Base-by-base conservation (phyloP, 78 protist species). In the Pigoraptor vietnamica region DNA sequence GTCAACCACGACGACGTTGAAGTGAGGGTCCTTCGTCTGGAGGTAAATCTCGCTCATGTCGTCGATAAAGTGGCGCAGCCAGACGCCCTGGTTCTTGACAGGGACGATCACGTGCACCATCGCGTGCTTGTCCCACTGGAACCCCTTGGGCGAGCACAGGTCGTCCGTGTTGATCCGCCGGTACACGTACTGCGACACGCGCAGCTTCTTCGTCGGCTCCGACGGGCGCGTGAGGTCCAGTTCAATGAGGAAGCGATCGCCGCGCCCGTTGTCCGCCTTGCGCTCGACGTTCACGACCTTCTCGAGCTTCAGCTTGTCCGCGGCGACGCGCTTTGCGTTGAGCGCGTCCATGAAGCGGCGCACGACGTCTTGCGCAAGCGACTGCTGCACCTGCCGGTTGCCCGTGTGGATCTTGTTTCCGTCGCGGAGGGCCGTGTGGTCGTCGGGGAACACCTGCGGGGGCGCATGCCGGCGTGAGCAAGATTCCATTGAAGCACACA, bases 91-190 rank as follows among this genome's bases (percentile, higher is more conserved):
- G 55, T 38, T 37, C 55, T 38, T 36, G 36, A 87, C 90, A 39
- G 90, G 90, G 9, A 87, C 24, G 38, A 87, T n/a, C 10, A 87
- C 38, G 90, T 87, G 81, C 37, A 87, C 90, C 67, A n/a, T 87
- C 6, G 89, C 89, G 25, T 86, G 55, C 48, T 86, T 86, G 89
- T 38, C 33, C 89, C 89, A 86, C 24, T 36, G 2, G 55, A 86
- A 86, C 2, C 23, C 6, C 40, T 2, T 0, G 0, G 89, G 55
- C 6, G 14, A 19, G 48, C 89, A 86, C 36, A 86, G 88, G 2
- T 19, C 38, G 38, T 14, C 35, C 38, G 1, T 1, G 2, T 29
- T 19, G 2, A 2, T 2, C 38, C 23, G 88, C 2, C 88, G 88
- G 23, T 24, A 32, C 88, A 35, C 88, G 38, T 83, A 83, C 88